A percentile compares a stretch with the other conserved stretches of the same genome.
These are phyloP conservation scores for Colletotrichum liaoningense DNA, from an alignment of 2,329 filamentous ascomycete species.

Conservation along the genomic window DNA sequence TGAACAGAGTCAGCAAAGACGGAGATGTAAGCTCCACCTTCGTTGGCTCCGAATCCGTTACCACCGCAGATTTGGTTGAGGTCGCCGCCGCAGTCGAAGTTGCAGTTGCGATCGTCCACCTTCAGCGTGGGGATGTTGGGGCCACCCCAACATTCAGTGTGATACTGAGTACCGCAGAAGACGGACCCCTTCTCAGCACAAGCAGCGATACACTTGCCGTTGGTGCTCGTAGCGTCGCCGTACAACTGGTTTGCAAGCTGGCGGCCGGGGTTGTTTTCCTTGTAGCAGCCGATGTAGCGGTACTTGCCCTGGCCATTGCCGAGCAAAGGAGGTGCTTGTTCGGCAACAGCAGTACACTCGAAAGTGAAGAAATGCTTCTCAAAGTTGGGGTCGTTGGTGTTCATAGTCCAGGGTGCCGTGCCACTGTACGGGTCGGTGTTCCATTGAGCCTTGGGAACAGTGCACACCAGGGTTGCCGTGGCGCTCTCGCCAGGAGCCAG, in stretches of 20 bases:
- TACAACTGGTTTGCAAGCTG: slow-evolving; percentile 59
- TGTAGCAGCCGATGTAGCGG: slow-evolving; percentile 65
- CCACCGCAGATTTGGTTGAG: slow-evolving; percentile 65
- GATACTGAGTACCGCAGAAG: slow-evolving; percentile 63
- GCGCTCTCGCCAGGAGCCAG: slow-evolving; percentile 61
- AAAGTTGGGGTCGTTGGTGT: slow-evolving; percentile 63
- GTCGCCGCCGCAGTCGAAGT: slow-evolving; percentile 62
- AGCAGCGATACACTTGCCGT: slow-evolving; percentile 56
- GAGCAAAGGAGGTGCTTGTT: slow-evolving; percentile 63
- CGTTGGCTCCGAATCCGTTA: slow-evolving; percentile 49
- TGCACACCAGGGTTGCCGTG: slow-evolving; percentile 65
- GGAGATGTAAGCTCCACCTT: slow-evolving; percentile 56
- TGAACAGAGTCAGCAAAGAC: slow-evolving; percentile 55
- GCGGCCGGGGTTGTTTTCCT: slow-evolving; percentile 66
- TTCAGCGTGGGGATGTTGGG: slow-evolving; percentile 56
- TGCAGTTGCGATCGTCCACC: slow-evolving; percentile 60
- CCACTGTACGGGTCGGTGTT: slow-evolving; percentile 63
- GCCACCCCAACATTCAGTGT: slow-evolving; percentile 66
- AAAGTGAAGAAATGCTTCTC: slow-evolving; percentile 66
- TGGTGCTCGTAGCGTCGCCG: slow-evolving; percentile 53
- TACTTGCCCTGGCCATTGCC: slow-evolving; percentile 58
- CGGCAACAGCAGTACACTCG: slow-evolving; percentile 60
- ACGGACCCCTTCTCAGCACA: slow-evolving; percentile 50
- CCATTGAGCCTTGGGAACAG: slow-evolving; percentile 67
- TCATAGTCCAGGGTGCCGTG: slow-evolving; percentile 65